Conservation (phyloP, 2,329 filamentous ascomycete species). For the Tolypocladium ophioglossoides region DNA sequence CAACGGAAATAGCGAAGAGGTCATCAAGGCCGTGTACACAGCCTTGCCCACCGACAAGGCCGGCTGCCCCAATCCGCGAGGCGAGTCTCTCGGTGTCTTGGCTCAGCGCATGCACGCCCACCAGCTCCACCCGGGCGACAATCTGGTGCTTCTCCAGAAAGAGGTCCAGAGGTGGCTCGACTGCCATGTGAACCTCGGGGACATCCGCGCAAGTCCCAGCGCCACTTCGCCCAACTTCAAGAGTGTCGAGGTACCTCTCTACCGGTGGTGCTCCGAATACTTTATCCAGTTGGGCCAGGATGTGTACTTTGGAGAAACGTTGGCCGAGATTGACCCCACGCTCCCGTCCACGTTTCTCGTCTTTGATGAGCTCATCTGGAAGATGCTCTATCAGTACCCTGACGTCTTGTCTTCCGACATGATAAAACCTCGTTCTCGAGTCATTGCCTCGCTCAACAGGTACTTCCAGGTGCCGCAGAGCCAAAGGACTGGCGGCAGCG, state of each 20-base stretch:
- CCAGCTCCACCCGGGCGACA: slow-evolving; percentile 12
- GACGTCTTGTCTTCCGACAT: slow-evolving; percentile 10
- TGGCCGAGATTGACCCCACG: slow-evolving; percentile 8
- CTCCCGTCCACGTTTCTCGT: slow-evolving; percentile 7
- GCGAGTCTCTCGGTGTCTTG: slow-evolving; percentile 7
- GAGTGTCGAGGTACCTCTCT: too few relatives aligned
- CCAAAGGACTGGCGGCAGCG: too few relatives aligned
- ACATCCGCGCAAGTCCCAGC: too few relatives aligned
- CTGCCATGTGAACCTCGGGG: slow-evolving; percentile 4
- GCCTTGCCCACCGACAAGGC: slow-evolving; percentile 9
- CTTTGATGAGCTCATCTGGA: slow-evolving; percentile 15
- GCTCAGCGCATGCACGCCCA: slow-evolving; percentile 10
- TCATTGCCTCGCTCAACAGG: too few relatives aligned
- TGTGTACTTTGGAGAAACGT: slow-evolving; percentile 12
- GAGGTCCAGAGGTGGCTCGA: slow-evolving; percentile 8
- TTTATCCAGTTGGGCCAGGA: slow-evolving; percentile 9
- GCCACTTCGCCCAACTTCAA: too few relatives aligned
- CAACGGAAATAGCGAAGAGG: slow-evolving; percentile 8
- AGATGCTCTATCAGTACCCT: slow-evolving; percentile 17
- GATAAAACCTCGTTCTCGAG: too few relatives aligned
- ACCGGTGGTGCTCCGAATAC: slow-evolving; percentile 13
- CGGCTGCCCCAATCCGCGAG: slow-evolving; percentile 14
- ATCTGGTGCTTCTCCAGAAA: slow-evolving; percentile 8
- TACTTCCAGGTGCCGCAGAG: too few relatives aligned
- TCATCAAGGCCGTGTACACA: slow-evolving; percentile 9